phyloP scores from a whole-genome alignment of 2,329 filamentous ascomycete species.

The Pyricularia pennisetigena region DNA sequence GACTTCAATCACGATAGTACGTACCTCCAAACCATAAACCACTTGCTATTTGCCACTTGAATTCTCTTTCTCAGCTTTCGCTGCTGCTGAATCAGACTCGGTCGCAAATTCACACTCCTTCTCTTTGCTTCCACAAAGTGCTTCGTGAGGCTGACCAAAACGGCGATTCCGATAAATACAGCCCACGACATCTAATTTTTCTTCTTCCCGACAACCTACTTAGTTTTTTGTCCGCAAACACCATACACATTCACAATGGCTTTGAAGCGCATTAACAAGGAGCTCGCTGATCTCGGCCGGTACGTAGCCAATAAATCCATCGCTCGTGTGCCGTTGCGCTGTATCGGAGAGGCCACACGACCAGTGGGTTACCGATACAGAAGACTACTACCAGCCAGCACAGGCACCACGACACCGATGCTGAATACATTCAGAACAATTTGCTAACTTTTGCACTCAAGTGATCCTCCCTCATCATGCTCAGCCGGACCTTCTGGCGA shows the following conservation, averaged over 20 bases:
- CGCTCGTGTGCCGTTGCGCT: background rate
- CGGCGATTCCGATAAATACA: constrained; percentile 5
- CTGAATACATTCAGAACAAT: background rate
- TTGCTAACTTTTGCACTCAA: constrained; percentile 30
- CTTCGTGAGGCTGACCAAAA: constrained; percentile 2
- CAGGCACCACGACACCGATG: background rate
- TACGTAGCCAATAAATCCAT: constrained; percentile 34
- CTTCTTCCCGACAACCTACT: constrained; percentile 3
- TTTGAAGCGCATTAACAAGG: constrained; percentile 92
- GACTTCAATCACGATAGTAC: background rate
- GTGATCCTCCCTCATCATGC: constrained; percentile 97
- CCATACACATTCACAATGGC: constrained; percentile 50
- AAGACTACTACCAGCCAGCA: background rate
- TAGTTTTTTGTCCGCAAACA: constrained; percentile 13
- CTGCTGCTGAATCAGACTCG: background rate
- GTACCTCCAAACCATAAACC: background rate
- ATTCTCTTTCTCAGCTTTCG: background rate
- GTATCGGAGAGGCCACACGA: background rate
- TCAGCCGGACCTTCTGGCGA: constrained; percentile 94
- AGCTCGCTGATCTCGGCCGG: constrained; percentile 83
- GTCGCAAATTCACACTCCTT: constrained; percentile 5
- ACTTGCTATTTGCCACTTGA: background rate
- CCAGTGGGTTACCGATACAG: background rate
- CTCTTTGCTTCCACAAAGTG: constrained; percentile 6
- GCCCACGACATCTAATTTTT: background rate